A percentile compares a stretch with the other conserved stretches of the same genome.
phyloP scores from a whole-genome alignment of 257 asterid genomes.

The Gynochthodes officinalis region DNA sequence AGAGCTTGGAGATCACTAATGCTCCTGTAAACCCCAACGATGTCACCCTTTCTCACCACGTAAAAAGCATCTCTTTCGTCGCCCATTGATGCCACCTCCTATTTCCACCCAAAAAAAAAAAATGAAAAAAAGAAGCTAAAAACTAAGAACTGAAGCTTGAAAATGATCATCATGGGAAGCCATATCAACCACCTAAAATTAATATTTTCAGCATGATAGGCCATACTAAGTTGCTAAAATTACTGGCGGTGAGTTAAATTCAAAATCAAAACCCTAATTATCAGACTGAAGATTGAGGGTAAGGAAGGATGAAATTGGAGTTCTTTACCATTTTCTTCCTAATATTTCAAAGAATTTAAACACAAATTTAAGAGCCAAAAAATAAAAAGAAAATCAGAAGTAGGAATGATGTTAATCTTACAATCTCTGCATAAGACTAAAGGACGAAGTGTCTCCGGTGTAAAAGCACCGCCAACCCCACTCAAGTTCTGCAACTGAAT shows the following conservation, averaged over 20 bases:
- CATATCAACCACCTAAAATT: neutral
- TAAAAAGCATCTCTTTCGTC: conserved; percentile 88
- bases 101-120: neutral
- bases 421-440: neutral
- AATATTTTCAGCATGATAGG: neutral
- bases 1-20: conserved; percentile 77
- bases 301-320: neutral
- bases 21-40: conserved; percentile 80
- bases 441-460: neutral
- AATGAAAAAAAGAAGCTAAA: neutral
- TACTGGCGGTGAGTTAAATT: neutral
- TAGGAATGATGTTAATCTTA: neutral
- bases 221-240: too few species aligned
- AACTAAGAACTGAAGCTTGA: neutral
- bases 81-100: conserved; percentile 40
- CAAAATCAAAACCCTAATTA: neutral
- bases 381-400: neutral
- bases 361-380: neutral
- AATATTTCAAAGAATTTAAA: neutral
- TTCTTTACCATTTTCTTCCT: neutral
- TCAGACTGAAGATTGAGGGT: neutral
- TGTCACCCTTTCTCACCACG: conserved; percentile 74
- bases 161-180: conserved; percentile 2
- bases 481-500: neutral
- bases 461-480: neutral